Base-by-base conservation (phyloP, 208 protist species). In the Acanthamoeba lenticulata region DNA sequence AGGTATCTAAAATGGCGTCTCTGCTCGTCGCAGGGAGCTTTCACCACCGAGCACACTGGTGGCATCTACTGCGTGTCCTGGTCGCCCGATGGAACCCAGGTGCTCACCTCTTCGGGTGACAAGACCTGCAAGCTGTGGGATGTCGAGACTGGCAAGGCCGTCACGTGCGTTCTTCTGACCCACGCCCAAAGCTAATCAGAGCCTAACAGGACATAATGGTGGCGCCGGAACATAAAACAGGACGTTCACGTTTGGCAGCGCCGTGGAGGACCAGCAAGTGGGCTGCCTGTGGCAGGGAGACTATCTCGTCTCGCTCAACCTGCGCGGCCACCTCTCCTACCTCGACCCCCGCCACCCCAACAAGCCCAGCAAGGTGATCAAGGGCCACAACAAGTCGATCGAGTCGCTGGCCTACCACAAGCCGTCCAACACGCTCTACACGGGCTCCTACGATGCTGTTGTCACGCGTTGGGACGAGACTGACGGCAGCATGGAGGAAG, bases 51-150 rank as follows among this genome's bases (percentile, higher is more conserved):
- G 32, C 97, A 98, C 57, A 96, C 55, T 7, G 95, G 95, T 38
- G 94, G 94, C 72, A 97, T 98, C 55, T 96, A 96, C 69, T 79
- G 90, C 55, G 52, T 81, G 19, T 72, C 81, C 32, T 98, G 96
- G 96, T 94, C 49, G 2, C 29, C 94, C 2, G 97, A 98, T 90
- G 79, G 62, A 85, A 88, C 52, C 1, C 95, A 94, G 38, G 27
- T 98, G 27, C 52, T 98, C 32, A 97, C 97, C 9, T 88, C 94
- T 3, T 97, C 97, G 2, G 97, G 95, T 32, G 97, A 98, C 85
- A 98, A 97, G 69, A 98, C 97, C 0, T 94, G 57, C 79, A 98
- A 98, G 86, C 0, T 98, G n/a, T 98, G 97, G 97, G 94, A 97
- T 62, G 55, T 97, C 0, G 92, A 65, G n/a, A 81, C 57, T 29